A percentile compares a stretch with the other conserved stretches of the same genome.
phyloP scores from a whole-genome alignment of 129 eudicot species.

The Saposhnikovia divaricata region DNA sequence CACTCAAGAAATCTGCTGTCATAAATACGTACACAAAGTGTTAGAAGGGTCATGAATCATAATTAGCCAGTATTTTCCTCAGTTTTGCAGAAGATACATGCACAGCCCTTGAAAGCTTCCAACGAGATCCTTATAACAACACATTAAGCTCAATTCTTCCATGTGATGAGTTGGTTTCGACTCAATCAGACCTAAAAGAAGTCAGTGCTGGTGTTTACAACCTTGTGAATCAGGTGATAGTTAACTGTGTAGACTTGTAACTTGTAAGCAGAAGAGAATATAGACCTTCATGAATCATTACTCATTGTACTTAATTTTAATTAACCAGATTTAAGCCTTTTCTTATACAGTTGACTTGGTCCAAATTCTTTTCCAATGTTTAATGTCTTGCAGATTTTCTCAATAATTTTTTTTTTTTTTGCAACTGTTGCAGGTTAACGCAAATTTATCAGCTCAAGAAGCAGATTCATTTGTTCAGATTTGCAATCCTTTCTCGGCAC shows the following conservation, averaged over 20 bases:
- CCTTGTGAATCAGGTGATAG: constrained; percentile 50
- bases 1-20: no score
- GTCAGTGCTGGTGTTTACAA: constrained; percentile 55
- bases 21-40: neutral
- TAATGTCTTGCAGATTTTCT: neutral
- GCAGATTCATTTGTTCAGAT: constrained; percentile 44
- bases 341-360: neutral
- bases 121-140: constrained; percentile 72
- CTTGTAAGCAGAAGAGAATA: neutral
- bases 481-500: constrained; percentile 86
- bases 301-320: neutral
- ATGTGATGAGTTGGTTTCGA: constrained; percentile 69
- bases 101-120: constrained; percentile 66
- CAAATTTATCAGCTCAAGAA: constrained; percentile 42
- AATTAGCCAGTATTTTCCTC: constrained; percentile 3
- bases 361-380: neutral
- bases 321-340: neutral
- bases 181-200: constrained; percentile 42
- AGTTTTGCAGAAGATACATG: constrained; percentile 85
- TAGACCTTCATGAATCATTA: neutral
- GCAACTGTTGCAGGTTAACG: constrained; percentile 53
- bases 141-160: constrained; percentile 91
- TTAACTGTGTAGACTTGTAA: neutral
- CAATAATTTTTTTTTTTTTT: neutral
- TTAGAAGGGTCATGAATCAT: neutral